Evolutionary conservation across 2,329 filamentous ascomycete genomes (phyloP).

Genomic region (Conoideocrella luteorostrata): DNA sequence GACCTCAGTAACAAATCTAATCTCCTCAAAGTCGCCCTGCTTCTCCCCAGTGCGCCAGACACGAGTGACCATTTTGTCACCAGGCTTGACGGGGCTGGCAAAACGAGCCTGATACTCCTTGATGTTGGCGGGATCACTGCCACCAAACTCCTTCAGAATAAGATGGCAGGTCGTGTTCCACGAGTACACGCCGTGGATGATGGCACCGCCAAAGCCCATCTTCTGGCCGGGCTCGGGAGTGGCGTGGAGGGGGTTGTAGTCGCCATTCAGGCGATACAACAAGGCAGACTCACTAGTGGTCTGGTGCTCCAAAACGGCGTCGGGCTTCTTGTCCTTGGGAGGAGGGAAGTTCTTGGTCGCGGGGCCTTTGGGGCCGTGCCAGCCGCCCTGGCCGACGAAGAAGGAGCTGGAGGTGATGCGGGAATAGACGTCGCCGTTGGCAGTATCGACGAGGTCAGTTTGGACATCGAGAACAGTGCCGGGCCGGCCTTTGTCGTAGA

Average conservation of each 20-base stretch:
- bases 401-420: conserved; percentile 66
- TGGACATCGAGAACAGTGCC: conserved; percentile 78
- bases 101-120: conserved; percentile 87
- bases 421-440: conserved; percentile 63
- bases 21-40: conserved; percentile 67
- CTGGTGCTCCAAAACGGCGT: conserved; percentile 63
- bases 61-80: conserved; percentile 73
- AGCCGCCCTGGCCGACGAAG: conserved; percentile 71
- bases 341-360: conserved; percentile 72
- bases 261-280: conserved; percentile 80
- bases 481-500: conserved; percentile 85
- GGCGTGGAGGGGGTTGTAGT: conserved; percentile 91
- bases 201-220: conserved; percentile 87
- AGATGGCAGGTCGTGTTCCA: conserved; percentile 77
- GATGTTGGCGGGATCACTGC: conserved; percentile 71
- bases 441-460: conserved; percentile 65
- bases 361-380: conserved; percentile 87
- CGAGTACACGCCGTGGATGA: conserved; percentile 83
- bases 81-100: conserved; percentile 75
- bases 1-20: conserved; percentile 73
- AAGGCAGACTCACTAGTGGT: conserved; percentile 66
- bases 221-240: conserved; percentile 76
- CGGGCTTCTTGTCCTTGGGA: conserved; percentile 66
- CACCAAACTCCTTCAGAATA: conserved; percentile 66
- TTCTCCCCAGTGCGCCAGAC: conserved; percentile 70